phyloP scores from a whole-genome alignment of 164 flowering plant species.

The Buxus sempervirens region DNA sequence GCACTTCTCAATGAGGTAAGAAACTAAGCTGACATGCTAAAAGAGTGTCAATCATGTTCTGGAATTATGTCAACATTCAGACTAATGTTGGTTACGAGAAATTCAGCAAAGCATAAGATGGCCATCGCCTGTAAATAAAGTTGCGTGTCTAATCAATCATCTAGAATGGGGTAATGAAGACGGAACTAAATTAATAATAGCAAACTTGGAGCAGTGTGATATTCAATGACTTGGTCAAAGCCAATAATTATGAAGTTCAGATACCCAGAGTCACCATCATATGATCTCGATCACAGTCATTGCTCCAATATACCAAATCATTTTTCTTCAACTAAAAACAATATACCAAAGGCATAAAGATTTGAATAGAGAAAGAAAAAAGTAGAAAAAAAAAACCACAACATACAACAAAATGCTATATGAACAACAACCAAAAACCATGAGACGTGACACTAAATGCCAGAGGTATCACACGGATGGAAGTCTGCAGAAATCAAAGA shows the following conservation, averaged over 20 bases:
- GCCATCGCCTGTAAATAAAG: too few relatives aligned
- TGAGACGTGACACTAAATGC: background rate
- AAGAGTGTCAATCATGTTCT: too few relatives aligned
- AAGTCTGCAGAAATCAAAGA: background rate
- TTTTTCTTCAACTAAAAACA: background rate
- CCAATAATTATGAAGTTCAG: background rate
- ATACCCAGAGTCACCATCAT: background rate
- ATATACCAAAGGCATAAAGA: background rate
- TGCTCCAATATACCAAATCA: background rate
- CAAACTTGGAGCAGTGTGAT: background rate
- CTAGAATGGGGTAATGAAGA: too few relatives aligned
- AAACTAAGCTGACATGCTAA: too few relatives aligned
- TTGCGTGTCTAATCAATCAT: too few relatives aligned
- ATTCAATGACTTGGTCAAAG: background rate
- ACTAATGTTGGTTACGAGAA: too few relatives aligned
- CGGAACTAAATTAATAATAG: too few relatives aligned
- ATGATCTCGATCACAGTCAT: background rate
- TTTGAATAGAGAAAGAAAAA: background rate
- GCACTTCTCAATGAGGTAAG: too few relatives aligned
- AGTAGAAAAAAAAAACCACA: background rate
- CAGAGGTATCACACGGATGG: background rate
- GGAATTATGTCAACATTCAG: too few relatives aligned
- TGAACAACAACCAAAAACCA: background rate
- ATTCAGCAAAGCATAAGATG: too few relatives aligned
- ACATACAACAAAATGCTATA: background rate